These are phyloP conservation scores for Petrea volubilis DNA, from an alignment of 257 asterid species.

Conservation along the genomic window DNA sequence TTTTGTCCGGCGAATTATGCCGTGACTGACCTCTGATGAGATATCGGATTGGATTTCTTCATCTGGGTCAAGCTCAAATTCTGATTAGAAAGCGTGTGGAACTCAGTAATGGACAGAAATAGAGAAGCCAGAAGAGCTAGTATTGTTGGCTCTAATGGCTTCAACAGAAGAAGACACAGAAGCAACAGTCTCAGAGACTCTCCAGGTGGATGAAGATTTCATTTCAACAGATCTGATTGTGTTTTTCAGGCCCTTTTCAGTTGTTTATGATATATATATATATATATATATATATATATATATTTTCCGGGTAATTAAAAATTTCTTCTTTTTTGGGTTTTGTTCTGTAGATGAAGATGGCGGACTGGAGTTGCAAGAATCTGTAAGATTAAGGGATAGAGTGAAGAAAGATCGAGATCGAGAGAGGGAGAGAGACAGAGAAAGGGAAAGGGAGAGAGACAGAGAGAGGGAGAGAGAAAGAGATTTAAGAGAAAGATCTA, in stretches of 20 bases:
- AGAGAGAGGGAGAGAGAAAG: slow-evolving; percentile 59
- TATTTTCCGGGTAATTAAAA: background rate
- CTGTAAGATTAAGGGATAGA: slow-evolving; percentile 79
- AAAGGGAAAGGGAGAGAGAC: slow-evolving; percentile 63
- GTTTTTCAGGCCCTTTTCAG: background rate
- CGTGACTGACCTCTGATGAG: slow-evolving; percentile 29
- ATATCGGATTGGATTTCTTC: slow-evolving; percentile 35
- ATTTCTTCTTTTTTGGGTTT: background rate
- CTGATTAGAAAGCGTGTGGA: slow-evolving; percentile 3
- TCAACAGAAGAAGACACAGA: slow-evolving; percentile 73
- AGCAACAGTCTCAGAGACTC: slow-evolving; percentile 83
- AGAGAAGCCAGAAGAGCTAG: slow-evolving; percentile 86
- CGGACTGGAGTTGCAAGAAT: slow-evolving; percentile 76
- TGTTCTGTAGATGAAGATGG: slow-evolving; percentile 82
- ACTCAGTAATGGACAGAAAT: slow-evolving; percentile 70
- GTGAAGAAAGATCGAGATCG: slow-evolving; percentile 95
- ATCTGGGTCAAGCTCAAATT: slow-evolving; percentile 33
- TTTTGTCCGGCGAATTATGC: slow-evolving; percentile 34
- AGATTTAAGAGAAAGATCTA: slow-evolving; percentile 71
- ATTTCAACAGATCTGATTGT: slow-evolving; percentile 54
- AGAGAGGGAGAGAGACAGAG: slow-evolving; percentile 58
- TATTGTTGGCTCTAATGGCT: slow-evolving; percentile 79
- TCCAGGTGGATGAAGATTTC: slow-evolving; percentile 46
- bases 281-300: too few species aligned
- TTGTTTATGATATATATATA: background rate